Evolutionary conservation across 2,329 filamentous ascomycete genomes (phyloP).

Genomic region (Alternaria solani): DNA sequence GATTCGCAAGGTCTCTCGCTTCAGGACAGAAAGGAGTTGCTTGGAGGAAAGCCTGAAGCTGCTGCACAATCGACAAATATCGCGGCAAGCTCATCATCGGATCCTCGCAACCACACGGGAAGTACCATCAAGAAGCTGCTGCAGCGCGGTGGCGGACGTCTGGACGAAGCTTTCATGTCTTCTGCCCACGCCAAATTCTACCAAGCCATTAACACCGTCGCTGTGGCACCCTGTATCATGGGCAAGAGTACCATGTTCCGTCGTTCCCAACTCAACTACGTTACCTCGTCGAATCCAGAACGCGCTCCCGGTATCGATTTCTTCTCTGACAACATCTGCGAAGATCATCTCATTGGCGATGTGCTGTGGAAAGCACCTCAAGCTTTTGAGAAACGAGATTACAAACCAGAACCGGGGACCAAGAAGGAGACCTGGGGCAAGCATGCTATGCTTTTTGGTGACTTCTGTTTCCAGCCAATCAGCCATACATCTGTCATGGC

Average conservation of each 20-base stretch:
- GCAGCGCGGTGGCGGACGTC: conserved; percentile 73
- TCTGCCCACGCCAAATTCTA: conserved; percentile 98
- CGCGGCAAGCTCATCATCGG: conserved; percentile 38
- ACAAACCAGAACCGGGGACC: conserved; percentile 32
- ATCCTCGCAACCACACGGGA: conserved; percentile 34
- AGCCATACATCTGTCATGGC: conserved; percentile 77
- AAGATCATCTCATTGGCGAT: conserved; percentile 95
- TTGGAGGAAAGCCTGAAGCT: conserved; percentile 35
- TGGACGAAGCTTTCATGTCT: conserved; percentile 95
- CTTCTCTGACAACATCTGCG: conserved; percentile 96
- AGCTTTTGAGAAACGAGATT: conserved; percentile 38
- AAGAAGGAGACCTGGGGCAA: conserved; percentile 66
- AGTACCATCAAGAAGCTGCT: conserved; percentile 33
- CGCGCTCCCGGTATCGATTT: conserved; percentile 79
- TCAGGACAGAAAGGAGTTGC: conserved; percentile 43
- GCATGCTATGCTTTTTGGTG: conserved; percentile 83
- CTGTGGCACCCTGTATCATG: conserved; percentile 89
- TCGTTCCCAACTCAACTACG: conserved; percentile 82
- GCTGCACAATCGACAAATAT: conserved; percentile 31
- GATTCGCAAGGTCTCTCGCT: conserved; percentile 40
- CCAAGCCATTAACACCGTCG: conserved; percentile 91
- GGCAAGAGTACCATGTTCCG: conserved; percentile 99
- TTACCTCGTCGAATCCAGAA: conserved; percentile 64
- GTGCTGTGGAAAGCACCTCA: conserved; percentile 76
- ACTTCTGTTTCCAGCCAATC: conserved; percentile 90